Base-by-base conservation (phyloP, 768 basidiomycete species). In the Podaxis rugospora region DNA sequence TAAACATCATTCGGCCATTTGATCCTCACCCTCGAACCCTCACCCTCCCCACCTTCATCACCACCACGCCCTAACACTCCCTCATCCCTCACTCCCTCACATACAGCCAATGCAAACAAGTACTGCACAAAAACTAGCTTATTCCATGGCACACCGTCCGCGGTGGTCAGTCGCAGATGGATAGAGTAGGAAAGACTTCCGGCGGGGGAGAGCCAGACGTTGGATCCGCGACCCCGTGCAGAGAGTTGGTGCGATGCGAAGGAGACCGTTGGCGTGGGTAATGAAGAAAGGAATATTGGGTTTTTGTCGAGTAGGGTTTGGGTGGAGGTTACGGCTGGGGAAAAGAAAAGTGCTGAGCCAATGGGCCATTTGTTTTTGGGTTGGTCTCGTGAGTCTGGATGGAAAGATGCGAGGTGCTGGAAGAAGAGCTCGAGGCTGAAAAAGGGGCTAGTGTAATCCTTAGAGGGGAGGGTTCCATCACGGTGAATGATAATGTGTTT, bases 1-100 rank as follows among this genome's bases (percentile, higher is more conserved):
- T 98, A 98, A 3, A 99, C 77, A 66, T 98, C 97, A 68, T 98
- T 98, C 18, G 96, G 97, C 97, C 97, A 98, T 72, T 98, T 98
- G 25, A 98, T 76, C 42, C 87, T 80, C 10, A 97, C 83, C 13
- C 78, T 78, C 2, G 44, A 61, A 4, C 52, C 59, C 39, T 61
- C 52, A 14, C 59, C 59, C n/a, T 50, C 59, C 5, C 46, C 59
- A 23, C 40, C 59, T 83, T 74, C 11, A 84, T 87, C 14, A 63
- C 60, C 50, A 67, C 68, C 54, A 75, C 78, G 62, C 80, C 84
- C 0, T 88, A 76, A n/a, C 87, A 79, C 9, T 66, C 75, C 1
- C 75, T 74, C 1, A 86, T 81, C 52, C 87, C 81, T 65, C 92
- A 92, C 0, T 90, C 94, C 59, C 65, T 95, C 89, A 16, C 88